Evolutionary conservation across 371 early-diverging fungal species (phyloP), one percentile per base, ranked within the genome.

Genomic region (Syncephalastrum racemosum): DNA sequence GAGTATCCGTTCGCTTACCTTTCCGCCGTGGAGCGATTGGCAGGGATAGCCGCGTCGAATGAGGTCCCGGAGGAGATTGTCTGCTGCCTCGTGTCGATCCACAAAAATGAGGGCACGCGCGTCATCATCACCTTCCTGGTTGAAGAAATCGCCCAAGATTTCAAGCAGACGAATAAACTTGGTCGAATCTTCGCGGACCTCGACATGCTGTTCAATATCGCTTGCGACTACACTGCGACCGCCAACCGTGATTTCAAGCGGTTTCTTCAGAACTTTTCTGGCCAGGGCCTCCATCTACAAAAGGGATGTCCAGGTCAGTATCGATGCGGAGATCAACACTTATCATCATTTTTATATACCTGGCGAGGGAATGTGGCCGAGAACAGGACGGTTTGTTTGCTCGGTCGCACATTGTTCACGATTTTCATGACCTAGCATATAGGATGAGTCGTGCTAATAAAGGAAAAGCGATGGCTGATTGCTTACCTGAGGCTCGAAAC

Each of bases 321-420:
- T 19, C n/a, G 25, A 16, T 19, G 49, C 1, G 3, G 14, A 24
- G 6, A 48, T 15, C 39, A 39, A 20, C 6, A 31, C 45, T 53
- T 14, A 15, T 41, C 23, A 40, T 46, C 27, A 36, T 52, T 31
- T 27, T 10, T 1, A 22, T 44, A 56, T 77, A 80, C 83, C 78
- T 95, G 91, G 5, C 93, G 84, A 1, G 98, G 97, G 64, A 96
- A 98, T 1, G 99, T 99, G 13, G 98, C 98, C 3, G 96, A 95
- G 61, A 97, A 99, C 47, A 98, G 70, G 2, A 96, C 90, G 0
- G 93, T 92, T 56, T 98, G 99, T 4, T 93, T 83, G 54, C 83
- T 83, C 2, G 97, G 98, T n/a, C 95, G 84, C n/a, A 99, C 88
- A 63, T 93, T 92, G 60, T 89, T 88, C n/a, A 97, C 89, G 63